Conservation (phyloP, 164 flowering plant species). For the Chloranthus sessilifolius region DNA sequence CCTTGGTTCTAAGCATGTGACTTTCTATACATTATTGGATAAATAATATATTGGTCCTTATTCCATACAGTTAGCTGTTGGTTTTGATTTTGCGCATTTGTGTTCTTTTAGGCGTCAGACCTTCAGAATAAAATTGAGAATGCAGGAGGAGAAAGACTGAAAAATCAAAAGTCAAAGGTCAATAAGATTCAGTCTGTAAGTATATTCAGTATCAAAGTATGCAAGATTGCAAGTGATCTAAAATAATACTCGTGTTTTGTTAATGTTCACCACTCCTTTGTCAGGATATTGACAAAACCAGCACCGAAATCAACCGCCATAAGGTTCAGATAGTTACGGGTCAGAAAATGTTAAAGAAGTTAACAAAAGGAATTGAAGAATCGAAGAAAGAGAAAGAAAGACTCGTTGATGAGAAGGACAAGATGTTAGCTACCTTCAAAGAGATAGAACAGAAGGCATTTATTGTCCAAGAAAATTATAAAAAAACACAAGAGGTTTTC, state of each 20-base stretch:
- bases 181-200: conserved; percentile 84
- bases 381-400: conserved; percentile 78
- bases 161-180: conserved; percentile 67
- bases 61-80: neutral
- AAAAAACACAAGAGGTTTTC: conserved; percentile 68
- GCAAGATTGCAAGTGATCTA: too few species aligned
- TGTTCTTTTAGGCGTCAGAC: conserved; percentile 51
- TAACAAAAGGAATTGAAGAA: conserved; percentile 82
- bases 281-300: conserved; percentile 82
- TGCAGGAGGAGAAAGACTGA: conserved; percentile 91
- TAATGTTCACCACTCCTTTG: neutral
- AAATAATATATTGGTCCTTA: too few species aligned
- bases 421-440: conserved; percentile 43
- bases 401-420: conserved; percentile 53
- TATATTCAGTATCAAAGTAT: conserved; percentile 10
- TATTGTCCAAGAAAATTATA: conserved; percentile 71
- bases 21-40: too few species aligned
- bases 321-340: conserved; percentile 83
- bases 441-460: conserved; percentile 82
- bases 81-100: neutral
- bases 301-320: conserved; percentile 80
- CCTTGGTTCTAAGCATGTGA: too few species aligned
- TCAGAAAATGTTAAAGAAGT: conserved; percentile 69
- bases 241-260: neutral
- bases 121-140: conserved; percentile 86